Evolutionary conservation across 2,329 filamentous ascomycete species (phyloP), one percentile per base, ranked within the genome.

Genomic region (Clarireedia paspali): DNA sequence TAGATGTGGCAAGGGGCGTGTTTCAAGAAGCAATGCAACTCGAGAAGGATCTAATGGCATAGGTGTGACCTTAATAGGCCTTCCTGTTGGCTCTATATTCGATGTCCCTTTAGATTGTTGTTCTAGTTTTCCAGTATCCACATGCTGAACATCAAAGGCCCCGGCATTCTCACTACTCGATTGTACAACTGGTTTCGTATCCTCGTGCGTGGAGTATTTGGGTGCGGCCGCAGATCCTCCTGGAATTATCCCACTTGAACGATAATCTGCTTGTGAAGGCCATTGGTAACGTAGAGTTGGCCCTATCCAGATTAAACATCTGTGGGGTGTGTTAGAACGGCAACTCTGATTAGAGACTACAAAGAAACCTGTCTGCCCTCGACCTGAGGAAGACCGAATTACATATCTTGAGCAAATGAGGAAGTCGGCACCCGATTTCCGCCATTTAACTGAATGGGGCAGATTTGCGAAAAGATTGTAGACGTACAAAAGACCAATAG

Each of bases 21-120:
- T 76, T 67, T 82, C 79, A 59, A 82, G 74, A 26, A 82, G 71
- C 20, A 82, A 73, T n/a, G 77, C 79, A 47, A 82, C 71, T 63
- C 81, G 81, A 59, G 72, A 75, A 50, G 71, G 69, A 63, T 81
- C 78, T 61, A 66, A 40, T 20, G 52, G 34, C 23, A 49, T 40
- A 26, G 34, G 12, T 9, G 54, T 15, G 24, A 10, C 20, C 34
- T 24, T 14, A 20, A 7, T 39, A n/a, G 46, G 27, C 15, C 50
- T 55, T 23, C 20, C 24, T 51, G 24, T 6, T 24, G 9, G 3
- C 12, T 24, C 12, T 24, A 6, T 47, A 24, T 27, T 23, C 14
- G 14, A 20, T 45, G 39, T 20, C n/a, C 23, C 42, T 24, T 20
- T 24, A 6, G n/a, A 7, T 9, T 45, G 23, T 40, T 10, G 39